Evolutionary conservation across 179 eudicot species (phyloP), one percentile per base, ranked within the genome.

Genomic region (Patellifolia procumbens): DNA sequence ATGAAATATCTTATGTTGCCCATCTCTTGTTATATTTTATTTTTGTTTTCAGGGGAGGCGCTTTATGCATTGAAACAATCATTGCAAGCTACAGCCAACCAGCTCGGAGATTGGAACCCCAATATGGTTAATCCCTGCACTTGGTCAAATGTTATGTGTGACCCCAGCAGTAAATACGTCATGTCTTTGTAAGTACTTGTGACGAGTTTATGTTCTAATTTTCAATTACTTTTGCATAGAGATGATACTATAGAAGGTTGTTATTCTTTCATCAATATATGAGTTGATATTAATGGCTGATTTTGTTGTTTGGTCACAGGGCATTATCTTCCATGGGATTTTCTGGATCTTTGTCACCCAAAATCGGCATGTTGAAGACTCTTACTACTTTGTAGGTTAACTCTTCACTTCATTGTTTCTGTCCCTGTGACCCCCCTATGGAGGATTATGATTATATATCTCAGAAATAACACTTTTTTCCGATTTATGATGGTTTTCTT

Each of bases 121-220:
- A 77, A 90, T 81, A 90, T 81, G 86, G 96, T 96, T 51, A 87
- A 79, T 75, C 99, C 99, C 2, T 96, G 99, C 83, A 93, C 97
- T 77, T 96, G 99, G 99, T 81, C 96, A 69, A 90, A 89, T 84
- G 86, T 96, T 81, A 83, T 32, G 65, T 96, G 99, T 79, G 92
- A 91, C 72, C 0, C 43, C n/a, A 78, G 72, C n/a, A 78, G 72
- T 69, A 60, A 56, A 65, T 64, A 76, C 74, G 99, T 96, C 76
- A 71, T 78, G 52, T 76, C 89, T 74, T 83, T 96, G 99, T 96
- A 85, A 85, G 98, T 85, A 69, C 65, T 20, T 72, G 34, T 59
- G 15, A n/a, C n/a, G n/a, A n/a, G n/a, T n/a, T n/a, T n/a, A n/a
- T n/a, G n/a, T n/a, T n/a, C n/a, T n/a, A n/a, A n/a, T n/a, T n/a